Evolutionary conservation across 495 filamentous ascomycete species (phyloP), one percentile per base, ranked within the genome.

Genomic region (Tuber indicum): DNA sequence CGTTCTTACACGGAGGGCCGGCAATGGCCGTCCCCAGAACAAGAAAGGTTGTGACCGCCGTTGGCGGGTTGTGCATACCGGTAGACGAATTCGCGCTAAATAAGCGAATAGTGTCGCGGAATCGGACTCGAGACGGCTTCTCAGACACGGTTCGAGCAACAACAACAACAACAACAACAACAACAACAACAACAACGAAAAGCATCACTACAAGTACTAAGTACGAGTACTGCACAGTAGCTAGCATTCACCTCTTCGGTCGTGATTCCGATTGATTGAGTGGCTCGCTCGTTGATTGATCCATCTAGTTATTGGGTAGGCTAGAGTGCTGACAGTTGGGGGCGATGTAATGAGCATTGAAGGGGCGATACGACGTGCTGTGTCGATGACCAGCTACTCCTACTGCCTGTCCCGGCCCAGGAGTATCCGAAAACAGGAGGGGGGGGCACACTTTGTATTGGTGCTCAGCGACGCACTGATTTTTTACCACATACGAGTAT

Each of bases 71-170:
- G n/a, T n/a, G 12, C 58, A 3, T 66, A 41, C 39, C 39, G 39
- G 39, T 41, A 16, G 58, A 32, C n/a, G 58, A 66, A 66, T 66
- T 32, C 58, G 58, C 58, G 58, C n/a, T 66, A 66, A 66, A 66
- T 66, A 73, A 21, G 72, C 72, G 45, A 73, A 45, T 36, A n/a
- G 49, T 36, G 72, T 49, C 45, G 43, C 39, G 78, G 77, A 80
- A 80, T 76, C 62, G 36, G 71, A 79, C 74, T 52, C 78, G 77
- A 80, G 77, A 80, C 78, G 78, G 71, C 74, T 46, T 71, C 77
- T 75, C 76, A 80, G 78, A 80, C 77, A 72, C 71, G 77, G 46
- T 69, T 77, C 72, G 72, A 69, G 76, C 52, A 58, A 8, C 23
- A 32, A 32, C 58, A 58, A 10, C 23, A 32, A 66, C 58, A 69